Evolutionary conservation across 495 filamentous ascomycete species (phyloP).

Genomic region (Choiromyces venosus): DNA sequence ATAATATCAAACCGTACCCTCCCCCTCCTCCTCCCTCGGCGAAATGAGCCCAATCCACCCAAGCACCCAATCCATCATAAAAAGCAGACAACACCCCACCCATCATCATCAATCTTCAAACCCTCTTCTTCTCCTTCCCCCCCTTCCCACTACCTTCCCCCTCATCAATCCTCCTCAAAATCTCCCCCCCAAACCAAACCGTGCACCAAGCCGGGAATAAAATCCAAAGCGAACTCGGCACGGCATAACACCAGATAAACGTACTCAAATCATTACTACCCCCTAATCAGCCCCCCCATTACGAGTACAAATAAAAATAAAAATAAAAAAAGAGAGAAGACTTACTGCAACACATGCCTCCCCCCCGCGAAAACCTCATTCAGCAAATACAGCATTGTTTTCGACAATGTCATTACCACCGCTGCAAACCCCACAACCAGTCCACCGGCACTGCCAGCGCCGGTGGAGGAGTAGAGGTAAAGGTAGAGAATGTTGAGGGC

Average conservation of each 20-base stretch:
- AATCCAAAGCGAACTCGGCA: slow-evolving; percentile 25
- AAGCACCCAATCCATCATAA: no score
- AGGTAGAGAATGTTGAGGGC: slow-evolving; percentile 66
- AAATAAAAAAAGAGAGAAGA: neutral
- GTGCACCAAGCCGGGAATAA: slow-evolving; percentile 17
- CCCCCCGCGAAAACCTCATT: slow-evolving; percentile 31
- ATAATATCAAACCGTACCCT: no score
- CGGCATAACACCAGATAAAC: slow-evolving; percentile 14
- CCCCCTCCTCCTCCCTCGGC: no score
- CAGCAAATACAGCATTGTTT: slow-evolving; percentile 83
- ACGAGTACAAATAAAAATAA: no score
- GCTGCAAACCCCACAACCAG: slow-evolving; percentile 63
- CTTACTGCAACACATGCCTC: slow-evolving; percentile 24
- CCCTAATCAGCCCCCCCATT: neutral
- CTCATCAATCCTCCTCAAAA: neutral
- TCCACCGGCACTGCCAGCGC: slow-evolving; percentile 45
- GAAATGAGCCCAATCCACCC: neutral
- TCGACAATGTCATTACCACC: slow-evolving; percentile 75
- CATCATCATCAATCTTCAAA: neutral
- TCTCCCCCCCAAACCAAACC: slow-evolving; percentile 16
- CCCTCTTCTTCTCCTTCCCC: neutral
- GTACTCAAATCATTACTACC: slow-evolving; percentile 25
- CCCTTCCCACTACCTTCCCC: no score
- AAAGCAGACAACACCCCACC: no score
- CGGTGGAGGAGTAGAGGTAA: slow-evolving; percentile 57